phyloP scores from a whole-genome alignment of 495 filamentous ascomycete species.

The Entonaema liquescens region DNA sequence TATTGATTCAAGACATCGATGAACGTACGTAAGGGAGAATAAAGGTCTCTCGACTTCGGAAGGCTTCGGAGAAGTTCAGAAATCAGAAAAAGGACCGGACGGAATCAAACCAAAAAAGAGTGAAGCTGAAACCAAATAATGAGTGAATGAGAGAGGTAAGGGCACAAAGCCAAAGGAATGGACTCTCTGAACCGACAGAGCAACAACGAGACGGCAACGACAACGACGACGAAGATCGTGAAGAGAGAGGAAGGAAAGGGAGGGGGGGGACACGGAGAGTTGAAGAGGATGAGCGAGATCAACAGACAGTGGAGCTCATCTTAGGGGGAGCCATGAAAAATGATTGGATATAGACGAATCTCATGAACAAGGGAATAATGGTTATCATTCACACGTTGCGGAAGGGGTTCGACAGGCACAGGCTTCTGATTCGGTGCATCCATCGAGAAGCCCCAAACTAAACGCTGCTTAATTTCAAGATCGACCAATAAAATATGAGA shows the following conservation, averaged over 20 bases:
- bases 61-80: constrained; percentile 44
- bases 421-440: constrained; percentile 27
- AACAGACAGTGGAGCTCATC: constrained; percentile 12
- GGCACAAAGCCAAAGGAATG: constrained; percentile 44
- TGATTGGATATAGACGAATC: constrained; percentile 31
- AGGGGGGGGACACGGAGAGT: constrained; percentile 34
- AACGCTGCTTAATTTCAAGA: constrained; percentile 40
- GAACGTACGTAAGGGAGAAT: constrained; percentile 49
- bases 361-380: constrained; percentile 13
- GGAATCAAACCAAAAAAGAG: constrained; percentile 71
- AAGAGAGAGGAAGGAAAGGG: constrained; percentile 49
- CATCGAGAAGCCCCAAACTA: constrained; percentile 14
- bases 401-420: constrained; percentile 30
- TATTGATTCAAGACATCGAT: constrained; percentile 36
- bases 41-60: constrained; percentile 20
- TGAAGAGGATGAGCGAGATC: constrained; percentile 43
- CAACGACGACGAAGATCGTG: constrained; percentile 60
- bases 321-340: constrained; percentile 4
- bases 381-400: constrained; percentile 12
- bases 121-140: constrained; percentile 75
- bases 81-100: constrained; percentile 57
- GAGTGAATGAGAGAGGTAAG: constrained; percentile 46
- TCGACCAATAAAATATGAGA: constrained; percentile 23
- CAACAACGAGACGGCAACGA: constrained; percentile 39
- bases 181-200: constrained; percentile 45